Percentiles rank a stretch among this genome's conserved stretches.
Evolutionary conservation across 495 filamentous ascomycete genomes (phyloP).

Genomic region (Annulohypoxylon maeteangense): DNA sequence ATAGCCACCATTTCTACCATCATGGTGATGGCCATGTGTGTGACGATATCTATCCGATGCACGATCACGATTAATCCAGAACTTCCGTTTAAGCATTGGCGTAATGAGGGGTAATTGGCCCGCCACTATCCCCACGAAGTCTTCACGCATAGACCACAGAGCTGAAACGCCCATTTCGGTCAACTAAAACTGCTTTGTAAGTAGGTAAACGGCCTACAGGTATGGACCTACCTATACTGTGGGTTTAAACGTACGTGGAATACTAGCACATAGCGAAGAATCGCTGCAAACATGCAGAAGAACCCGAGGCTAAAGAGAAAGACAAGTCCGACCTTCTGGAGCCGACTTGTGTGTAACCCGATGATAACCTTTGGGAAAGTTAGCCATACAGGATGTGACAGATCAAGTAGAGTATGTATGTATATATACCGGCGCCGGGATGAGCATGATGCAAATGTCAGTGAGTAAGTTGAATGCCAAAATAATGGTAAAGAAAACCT

Average conservation of each 20-base stretch:
- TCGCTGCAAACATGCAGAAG: conserved; percentile 28
- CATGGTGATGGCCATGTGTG: neutral
- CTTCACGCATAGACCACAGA: conserved; percentile 32
- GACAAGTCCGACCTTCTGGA: conserved; percentile 15
- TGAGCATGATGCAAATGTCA: conserved; percentile 28
- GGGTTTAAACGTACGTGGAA: conserved; percentile 10
- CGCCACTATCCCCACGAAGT: conserved; percentile 32
- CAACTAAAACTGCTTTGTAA: too few relatives aligned
- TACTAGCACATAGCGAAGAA: conserved; percentile 18
- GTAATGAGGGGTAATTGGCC: conserved; percentile 32
- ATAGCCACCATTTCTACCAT: conserved; percentile 4
- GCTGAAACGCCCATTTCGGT: too few relatives aligned
- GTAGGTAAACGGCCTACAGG: neutral
- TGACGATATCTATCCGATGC: conserved; percentile 9
- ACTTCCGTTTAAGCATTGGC: conserved; percentile 26
- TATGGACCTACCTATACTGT: neutral
- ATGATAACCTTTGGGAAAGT: conserved; percentile 15
- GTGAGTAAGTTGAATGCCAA: conserved; percentile 16
- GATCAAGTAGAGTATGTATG: neutral
- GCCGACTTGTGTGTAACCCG: conserved; percentile 3
- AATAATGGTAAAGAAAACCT: conserved; percentile 22
- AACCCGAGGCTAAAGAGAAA: conserved; percentile 26
- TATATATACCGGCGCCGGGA: conserved; percentile 15
- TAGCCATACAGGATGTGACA: neutral
- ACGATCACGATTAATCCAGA: conserved; percentile 13